Percentiles rank a stretch among this genome's conserved stretches.
These are phyloP conservation scores for Coniophora puteana DNA, from an alignment of 1,284 basidiomycete species.

Conservation along the genomic window DNA sequence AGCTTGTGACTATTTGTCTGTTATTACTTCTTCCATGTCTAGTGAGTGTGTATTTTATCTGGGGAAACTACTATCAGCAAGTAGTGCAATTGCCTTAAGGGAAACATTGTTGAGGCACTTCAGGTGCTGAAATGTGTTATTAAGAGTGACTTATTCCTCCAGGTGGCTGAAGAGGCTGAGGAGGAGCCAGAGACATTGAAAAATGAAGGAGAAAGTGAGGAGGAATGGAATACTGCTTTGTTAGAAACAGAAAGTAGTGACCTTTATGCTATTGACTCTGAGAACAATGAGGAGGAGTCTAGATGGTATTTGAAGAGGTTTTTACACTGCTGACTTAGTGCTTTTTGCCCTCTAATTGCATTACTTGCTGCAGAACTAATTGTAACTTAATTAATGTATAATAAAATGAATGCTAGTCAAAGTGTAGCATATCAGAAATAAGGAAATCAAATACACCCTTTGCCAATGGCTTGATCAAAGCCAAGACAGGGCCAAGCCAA, in stretches of 20 bases:
- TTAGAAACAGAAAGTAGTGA: no score
- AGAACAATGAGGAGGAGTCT: background rate
- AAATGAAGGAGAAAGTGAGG: background rate
- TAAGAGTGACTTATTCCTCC: conserved; percentile 2
- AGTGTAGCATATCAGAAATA: background rate
- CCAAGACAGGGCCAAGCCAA: conserved; percentile 10
- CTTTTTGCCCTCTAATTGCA: no score
- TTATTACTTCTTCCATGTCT: conserved; percentile 34
- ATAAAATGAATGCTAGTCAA: background rate
- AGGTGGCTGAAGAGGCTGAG: conserved; percentile 1
- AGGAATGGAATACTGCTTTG: background rate
- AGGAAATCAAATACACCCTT: background rate
- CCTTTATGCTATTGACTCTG: background rate
- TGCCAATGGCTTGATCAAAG: conserved; percentile 2
- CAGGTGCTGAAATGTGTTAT: conserved; percentile 10
- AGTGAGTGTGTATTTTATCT: conserved; percentile 30
- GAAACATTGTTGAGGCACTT: conserved; percentile 25
- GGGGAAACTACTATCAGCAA: conserved; percentile 37
- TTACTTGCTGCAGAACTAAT: no score
- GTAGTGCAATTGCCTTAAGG: conserved; percentile 33
- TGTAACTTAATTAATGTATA: background rate
- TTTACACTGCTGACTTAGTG: background rate
- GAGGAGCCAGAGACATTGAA: background rate
- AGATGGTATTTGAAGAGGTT: background rate
- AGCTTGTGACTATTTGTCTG: conserved; percentile 29